Evolutionary conservation across 805 yeast species (phyloP).

Genomic region (Starmerella bombi): DNA sequence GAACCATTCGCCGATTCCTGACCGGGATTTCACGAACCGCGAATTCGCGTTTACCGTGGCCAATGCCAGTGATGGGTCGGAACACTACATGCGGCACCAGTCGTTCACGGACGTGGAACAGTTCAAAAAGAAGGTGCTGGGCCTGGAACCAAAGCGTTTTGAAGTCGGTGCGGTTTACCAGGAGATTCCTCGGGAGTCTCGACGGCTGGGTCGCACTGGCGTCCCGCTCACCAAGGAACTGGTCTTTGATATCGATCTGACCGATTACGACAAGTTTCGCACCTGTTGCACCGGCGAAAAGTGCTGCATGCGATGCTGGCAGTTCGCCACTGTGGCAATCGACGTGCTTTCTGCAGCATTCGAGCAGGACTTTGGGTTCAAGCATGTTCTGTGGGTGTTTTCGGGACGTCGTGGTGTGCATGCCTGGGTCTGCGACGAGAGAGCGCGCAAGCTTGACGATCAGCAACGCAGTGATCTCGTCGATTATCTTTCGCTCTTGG

Average conservation of each 20-base stretch:
- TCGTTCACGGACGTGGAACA: conserved; percentile 56
- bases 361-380: conserved; percentile 78
- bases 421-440: conserved; percentile 87
- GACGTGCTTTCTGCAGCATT: conserved; percentile 59
- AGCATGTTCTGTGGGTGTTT: conserved; percentile 82
- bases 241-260: conserved; percentile 93
- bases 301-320: conserved; percentile 88
- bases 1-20: conserved; percentile 67
- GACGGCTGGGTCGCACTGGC: conserved; percentile 37
- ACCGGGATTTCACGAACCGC: conserved; percentile 67
- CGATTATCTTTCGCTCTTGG: conserved; percentile 66
- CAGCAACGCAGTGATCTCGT: conserved; percentile 61
- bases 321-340: conserved; percentile 73
- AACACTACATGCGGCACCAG: conserved; percentile 81
- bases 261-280: conserved; percentile 87
- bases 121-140: conserved; percentile 62
- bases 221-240: conserved; percentile 74
- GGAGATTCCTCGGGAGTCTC: conserved; percentile 63
- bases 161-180: conserved; percentile 90
- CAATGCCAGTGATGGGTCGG: conserved; percentile 32
- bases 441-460: conserved; percentile 69
- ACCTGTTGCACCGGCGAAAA: conserved; percentile 82
- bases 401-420: conserved; percentile 99
- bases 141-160: conserved; percentile 73
- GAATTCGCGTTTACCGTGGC: conserved; percentile 87